A percentile compares a stretch with the other conserved stretches of the same genome.
Conservation (phyloP, 202 grass and related monocot genomes). For the Zizania palustris region DNA sequence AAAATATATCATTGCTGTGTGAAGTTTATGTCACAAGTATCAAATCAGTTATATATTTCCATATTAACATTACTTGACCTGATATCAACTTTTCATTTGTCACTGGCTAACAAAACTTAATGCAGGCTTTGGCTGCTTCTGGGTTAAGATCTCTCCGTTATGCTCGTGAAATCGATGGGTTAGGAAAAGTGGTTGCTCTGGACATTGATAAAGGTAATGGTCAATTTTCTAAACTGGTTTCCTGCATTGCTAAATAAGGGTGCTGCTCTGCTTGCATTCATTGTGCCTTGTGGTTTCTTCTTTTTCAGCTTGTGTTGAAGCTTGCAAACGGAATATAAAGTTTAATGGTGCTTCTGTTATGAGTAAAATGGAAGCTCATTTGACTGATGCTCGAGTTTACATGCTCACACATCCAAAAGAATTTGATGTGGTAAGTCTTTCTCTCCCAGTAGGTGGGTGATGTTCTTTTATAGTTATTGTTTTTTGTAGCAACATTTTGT, state of each 20-base stretch:
- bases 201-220: constrained; percentile 88
- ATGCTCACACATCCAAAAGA: constrained; percentile 99
- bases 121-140: constrained; percentile 91
- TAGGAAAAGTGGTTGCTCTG: constrained; percentile 83
- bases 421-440: constrained; percentile 84
- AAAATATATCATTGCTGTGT: constrained; percentile 2
- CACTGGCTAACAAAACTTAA: constrained; percentile 28
- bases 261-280: constrained; percentile 34
- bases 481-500: not conserved
- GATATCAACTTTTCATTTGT: constrained; percentile 37
- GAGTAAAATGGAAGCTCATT: constrained; percentile 89
- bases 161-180: constrained; percentile 71
- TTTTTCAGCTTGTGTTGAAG: constrained; percentile 80
- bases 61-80: constrained; percentile 38
- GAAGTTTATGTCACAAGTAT: not conserved
- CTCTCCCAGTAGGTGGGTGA: not conserved
- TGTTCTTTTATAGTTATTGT: not conserved
- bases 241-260: constrained; percentile 6
- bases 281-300: constrained; percentile 11
- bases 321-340: constrained; percentile 89
- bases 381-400: constrained; percentile 91
- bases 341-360: constrained; percentile 72
- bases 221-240: constrained; percentile 27
- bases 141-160: constrained; percentile 88
- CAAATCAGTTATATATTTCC: constrained; percentile 13